Base-by-base conservation (phyloP, 2,329 filamentous ascomycete genomes). In the Coniella lustricola region DNA sequence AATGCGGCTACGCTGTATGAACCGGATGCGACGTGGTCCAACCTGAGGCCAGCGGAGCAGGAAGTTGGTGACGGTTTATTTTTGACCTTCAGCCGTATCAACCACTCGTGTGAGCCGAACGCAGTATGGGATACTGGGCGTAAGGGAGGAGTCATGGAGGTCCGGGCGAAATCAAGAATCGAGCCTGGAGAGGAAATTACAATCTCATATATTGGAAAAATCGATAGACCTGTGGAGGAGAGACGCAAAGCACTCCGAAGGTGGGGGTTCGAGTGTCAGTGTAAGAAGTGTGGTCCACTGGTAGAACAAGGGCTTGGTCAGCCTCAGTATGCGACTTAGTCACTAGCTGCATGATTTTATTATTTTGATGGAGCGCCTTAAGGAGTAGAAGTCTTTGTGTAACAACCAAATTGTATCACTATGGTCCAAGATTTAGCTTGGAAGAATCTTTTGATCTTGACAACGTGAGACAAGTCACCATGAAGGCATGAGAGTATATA, bases 91-190 rank as follows among this genome's bases (percentile, higher is more conserved):
- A 46, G 44, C 25, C 35, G 44, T 14, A 46, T 46, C 22, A 46
- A 46, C 10, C 44, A 46, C 35, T 46, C 44, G 13, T 46, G 44
- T 16, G 44, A 38, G 25, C 44, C 44, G 4, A 46, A 46, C 16
- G 44, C 44, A 14, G 35, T 29, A 5, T 46, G 44, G 44, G 35
- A 46, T 39, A 38, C 44, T 3, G 21, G 36, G 10, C 29, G 36
- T 4, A 39, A 21, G 7, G 31, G 16, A 2, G 44, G 44, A 4
- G 25, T 46, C 3, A 46, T 46, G 44, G 21, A 31, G 25, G 44
- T 46, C 2, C 29, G 44, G 17, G 44, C 44, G n/a, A n/a, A 13
- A 21, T 38, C 7, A 21, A 7, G 32, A 3, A 46, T 46, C 18
- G 21, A 33, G 7, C 22, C 44, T 16, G 44, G 36, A 8, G 44